phyloP scores from a whole-genome alignment of 2,329 filamentous ascomycete species.

The Pseudogymnoascus sp. region DNA sequence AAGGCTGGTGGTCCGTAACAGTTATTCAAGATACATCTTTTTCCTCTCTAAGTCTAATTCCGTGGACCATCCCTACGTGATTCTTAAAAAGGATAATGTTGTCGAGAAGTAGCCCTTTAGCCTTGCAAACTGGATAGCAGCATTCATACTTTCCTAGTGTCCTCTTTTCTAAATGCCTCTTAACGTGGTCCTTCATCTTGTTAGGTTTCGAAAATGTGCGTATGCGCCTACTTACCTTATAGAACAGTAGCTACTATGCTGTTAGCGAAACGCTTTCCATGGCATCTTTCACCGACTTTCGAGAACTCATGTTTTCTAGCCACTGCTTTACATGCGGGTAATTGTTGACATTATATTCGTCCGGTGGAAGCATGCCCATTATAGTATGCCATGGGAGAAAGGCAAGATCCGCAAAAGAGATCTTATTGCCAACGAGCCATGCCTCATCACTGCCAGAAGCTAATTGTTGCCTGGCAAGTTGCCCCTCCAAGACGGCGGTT shows the following conservation, averaged over 20 bases:
- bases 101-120: background rate
- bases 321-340: background rate
- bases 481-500: conserved; percentile 35
- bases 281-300: background rate
- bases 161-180: too few relatives aligned
- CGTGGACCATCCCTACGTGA: background rate
- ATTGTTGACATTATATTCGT: background rate
- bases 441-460: conserved; percentile 19
- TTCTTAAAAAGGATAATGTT: background rate
- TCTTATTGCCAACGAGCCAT: conserved; percentile 35
- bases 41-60: background rate
- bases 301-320: background rate
- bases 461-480: conserved; percentile 28
- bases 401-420: conserved; percentile 32
- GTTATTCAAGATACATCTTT: background rate
- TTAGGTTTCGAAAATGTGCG: too few relatives aligned
- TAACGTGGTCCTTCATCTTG: too few relatives aligned
- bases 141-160: too few relatives aligned
- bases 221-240: background rate
- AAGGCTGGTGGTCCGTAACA: background rate
- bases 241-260: background rate
- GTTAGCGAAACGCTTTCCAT: background rate
- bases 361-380: conserved; percentile 6
- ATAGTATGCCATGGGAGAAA: conserved; percentile 20
- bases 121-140: background rate